These are phyloP conservation scores for Ceratocystis cacaofunesta DNA, from an alignment of 2,329 filamentous ascomycete species.

Conservation along the genomic window DNA sequence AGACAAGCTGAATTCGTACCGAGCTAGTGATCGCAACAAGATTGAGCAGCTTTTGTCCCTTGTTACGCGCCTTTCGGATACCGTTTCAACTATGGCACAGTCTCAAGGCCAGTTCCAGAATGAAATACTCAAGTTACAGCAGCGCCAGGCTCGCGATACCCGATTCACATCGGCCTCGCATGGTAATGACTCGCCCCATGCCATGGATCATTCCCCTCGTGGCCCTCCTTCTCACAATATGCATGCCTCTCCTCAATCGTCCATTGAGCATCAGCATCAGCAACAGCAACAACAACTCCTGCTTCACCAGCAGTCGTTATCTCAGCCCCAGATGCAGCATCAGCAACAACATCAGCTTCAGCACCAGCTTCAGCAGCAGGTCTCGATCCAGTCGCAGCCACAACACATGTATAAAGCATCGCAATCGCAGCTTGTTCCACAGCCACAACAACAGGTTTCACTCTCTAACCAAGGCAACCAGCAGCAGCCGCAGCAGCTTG, in stretches of 20 bases:
- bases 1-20: conserved; percentile 36
- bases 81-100: conserved; percentile 53
- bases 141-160: conserved; percentile 16
- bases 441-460: conserved; percentile 18
- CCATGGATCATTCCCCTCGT: conserved; percentile 16
- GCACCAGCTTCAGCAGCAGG: conserved; percentile 33
- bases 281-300: conserved; percentile 21
- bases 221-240: conserved; percentile 19
- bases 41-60: conserved; percentile 57
- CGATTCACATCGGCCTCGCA: conserved; percentile 15
- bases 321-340: conserved; percentile 50
- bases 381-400: conserved; percentile 19
- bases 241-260: conserved; percentile 16
- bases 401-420: conserved; percentile 18
- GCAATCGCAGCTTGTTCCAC: conserved; percentile 19
- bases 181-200: conserved; percentile 16
- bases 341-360: conserved; percentile 25
- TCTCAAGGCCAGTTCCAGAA: conserved; percentile 55
- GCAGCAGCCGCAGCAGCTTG: not conserved
- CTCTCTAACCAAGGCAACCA: conserved; percentile 20
- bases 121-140: conserved; percentile 42
- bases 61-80: conserved; percentile 51
- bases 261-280: conserved; percentile 24
- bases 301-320: conserved; percentile 29
- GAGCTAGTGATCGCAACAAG: conserved; percentile 42